Percentiles rank a stretch among this genome's conserved stretches.
Evolutionary conservation across 2,329 filamentous ascomycete genomes (phyloP).

Genomic region (Sclerotinia glacialis): DNA sequence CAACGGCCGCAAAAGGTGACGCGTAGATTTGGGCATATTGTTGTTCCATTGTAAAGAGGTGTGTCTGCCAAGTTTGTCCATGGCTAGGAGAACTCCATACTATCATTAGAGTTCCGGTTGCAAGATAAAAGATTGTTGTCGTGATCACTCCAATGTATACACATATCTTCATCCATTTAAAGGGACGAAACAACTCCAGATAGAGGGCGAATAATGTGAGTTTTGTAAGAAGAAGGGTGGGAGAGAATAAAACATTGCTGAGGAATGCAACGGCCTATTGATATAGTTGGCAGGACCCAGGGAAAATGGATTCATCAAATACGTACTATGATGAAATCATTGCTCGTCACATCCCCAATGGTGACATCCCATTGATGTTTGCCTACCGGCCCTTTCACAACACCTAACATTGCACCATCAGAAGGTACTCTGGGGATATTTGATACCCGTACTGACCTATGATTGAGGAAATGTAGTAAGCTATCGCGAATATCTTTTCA

Average conservation of each 20-base stretch:
- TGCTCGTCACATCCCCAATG: not conserved
- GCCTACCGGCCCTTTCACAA: not conserved
- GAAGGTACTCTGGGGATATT: not conserved
- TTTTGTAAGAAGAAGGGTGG: not conserved
- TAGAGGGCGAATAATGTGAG: not conserved
- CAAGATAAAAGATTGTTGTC: not conserved
- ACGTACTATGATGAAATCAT: not conserved
- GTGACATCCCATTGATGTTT: not conserved
- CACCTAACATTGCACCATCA: not conserved
- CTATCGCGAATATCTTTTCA: not conserved
- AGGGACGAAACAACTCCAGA: not conserved
- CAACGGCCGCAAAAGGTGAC: not conserved
- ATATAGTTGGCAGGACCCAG: not conserved
- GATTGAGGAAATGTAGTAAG: not conserved
- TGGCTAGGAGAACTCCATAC: not conserved
- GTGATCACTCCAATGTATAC: not conserved
- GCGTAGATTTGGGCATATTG: not conserved
- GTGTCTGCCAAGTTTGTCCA: not conserved
- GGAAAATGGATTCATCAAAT: fast-evolving
- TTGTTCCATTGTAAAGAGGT: not conserved
- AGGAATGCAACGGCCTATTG: not conserved
- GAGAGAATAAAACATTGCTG: not conserved
- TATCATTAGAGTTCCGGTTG: not conserved
- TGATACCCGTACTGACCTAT: not conserved
- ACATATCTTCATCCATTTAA: not conserved